These are phyloP conservation scores for Naumovozyma baii DNA, from an alignment of 805 yeast genomes.

Conservation along the genomic window DNA sequence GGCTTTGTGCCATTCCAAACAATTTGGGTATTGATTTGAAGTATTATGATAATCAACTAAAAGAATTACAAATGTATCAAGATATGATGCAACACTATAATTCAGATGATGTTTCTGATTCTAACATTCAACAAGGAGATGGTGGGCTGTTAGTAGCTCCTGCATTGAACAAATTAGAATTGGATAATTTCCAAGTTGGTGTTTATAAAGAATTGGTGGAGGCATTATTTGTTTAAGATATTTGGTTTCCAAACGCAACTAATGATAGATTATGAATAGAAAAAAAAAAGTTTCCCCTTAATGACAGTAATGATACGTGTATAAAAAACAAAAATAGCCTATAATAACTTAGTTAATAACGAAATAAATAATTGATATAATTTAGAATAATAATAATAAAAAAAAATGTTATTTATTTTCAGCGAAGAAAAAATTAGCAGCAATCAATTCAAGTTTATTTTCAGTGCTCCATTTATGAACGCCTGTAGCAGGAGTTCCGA, in stretches of 20 bases:
- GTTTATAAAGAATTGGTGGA: constrained; percentile 29
- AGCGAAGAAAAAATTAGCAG: constrained; percentile 79
- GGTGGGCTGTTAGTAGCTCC: constrained; percentile 17
- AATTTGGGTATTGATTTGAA: constrained; percentile 25
- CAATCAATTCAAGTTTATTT: constrained; percentile 54
- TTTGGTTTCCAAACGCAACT: not conserved
- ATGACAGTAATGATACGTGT: constrained; percentile 2
- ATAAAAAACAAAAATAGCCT: not conserved
- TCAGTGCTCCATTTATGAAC: constrained; percentile 63
- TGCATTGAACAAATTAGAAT: constrained; percentile 22
- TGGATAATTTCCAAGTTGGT: constrained; percentile 31
- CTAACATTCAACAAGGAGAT: constrained; percentile 8
- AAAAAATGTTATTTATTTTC: constrained; percentile 34
- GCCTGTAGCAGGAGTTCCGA: constrained; percentile 72
- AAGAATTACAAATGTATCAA: constrained; percentile 27
- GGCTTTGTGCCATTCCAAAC: constrained; percentile 66
- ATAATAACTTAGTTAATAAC: not conserved
- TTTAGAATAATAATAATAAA: not conserved
- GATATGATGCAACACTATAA: constrained; percentile 28
- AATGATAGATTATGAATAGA: not conserved
- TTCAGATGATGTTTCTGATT: constrained; percentile 19
- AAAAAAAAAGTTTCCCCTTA: constrained; percentile 1
- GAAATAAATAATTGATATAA: not conserved
- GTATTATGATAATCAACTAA: constrained; percentile 24
- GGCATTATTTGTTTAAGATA: constrained; percentile 14